Conservation (phyloP, 352 stramenopile species). For the Phytophthora podocarpi region DNA sequence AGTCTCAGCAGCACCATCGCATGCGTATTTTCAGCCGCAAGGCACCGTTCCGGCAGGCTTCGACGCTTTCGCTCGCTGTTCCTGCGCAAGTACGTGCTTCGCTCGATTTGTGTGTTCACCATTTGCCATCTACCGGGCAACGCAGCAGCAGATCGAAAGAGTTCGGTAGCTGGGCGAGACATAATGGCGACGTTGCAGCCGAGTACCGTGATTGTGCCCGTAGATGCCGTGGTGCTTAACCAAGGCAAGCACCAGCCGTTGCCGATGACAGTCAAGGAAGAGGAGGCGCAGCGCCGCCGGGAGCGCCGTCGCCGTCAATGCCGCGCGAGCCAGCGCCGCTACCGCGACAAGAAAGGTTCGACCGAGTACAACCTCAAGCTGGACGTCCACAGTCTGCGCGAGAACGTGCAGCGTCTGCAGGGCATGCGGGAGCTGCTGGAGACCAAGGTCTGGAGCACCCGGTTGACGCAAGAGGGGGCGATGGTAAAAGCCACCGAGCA, state of each 20-base stretch:
- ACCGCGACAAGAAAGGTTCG: slow-evolving; percentile 75
- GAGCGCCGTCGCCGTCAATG: slow-evolving; percentile 66
- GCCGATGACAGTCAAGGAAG: background rate
- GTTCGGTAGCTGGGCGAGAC: background rate
- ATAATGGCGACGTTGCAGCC: slow-evolving; percentile 3
- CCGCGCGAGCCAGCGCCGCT: slow-evolving; percentile 73
- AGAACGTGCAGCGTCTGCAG: slow-evolving; percentile 60
- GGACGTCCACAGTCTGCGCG: slow-evolving; percentile 67
- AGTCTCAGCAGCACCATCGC: too few relatives aligned
- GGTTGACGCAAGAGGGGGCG: slow-evolving; percentile 38
- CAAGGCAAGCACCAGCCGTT: background rate
- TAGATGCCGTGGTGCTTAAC: background rate
- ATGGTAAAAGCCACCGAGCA: slow-evolving; percentile 69
- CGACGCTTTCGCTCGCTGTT: too few relatives aligned
- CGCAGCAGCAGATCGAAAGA: slow-evolving; percentile 10
- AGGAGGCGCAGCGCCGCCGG: slow-evolving; percentile 20
- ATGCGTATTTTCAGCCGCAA: too few relatives aligned
- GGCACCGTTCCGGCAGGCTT: too few relatives aligned
- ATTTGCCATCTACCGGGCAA: background rate
- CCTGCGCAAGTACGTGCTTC: background rate
- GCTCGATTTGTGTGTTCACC: slow-evolving; percentile 11
- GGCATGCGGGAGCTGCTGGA: slow-evolving; percentile 51
- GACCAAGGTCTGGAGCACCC: slow-evolving; percentile 53
- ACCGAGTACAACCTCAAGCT: slow-evolving; percentile 72
- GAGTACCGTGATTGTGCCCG: background rate